Evolutionary conservation across 176 grass and related monocot species (phyloP).

Genomic region (Dendrocalamus sinicus): DNA sequence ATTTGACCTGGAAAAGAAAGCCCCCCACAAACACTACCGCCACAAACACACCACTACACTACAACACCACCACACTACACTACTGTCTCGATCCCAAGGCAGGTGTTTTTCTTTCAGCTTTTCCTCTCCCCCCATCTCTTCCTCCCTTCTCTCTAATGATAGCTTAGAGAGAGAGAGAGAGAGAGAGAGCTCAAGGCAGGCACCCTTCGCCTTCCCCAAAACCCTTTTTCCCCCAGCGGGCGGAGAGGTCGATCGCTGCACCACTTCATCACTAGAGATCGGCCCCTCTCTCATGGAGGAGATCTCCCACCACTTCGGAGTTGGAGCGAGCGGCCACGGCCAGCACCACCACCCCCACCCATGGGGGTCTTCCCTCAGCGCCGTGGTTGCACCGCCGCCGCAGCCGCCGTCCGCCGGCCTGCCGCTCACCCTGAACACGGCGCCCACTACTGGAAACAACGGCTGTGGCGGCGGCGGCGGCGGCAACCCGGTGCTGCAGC

Average conservation of each 20-base stretch:
- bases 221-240: conserved; percentile 56
- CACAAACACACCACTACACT: conserved; percentile 38
- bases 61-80: conserved; percentile 1
- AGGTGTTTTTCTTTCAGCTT: conserved; percentile 57
- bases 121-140: conserved; percentile 43
- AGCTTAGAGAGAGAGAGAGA: conserved; percentile 46
- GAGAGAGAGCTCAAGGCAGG: conserved; percentile 34
- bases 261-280: conserved; percentile 65
- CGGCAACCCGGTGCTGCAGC: conserved; percentile 49
- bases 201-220: conserved; percentile 29
- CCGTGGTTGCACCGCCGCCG: conserved; percentile 56
- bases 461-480: not conserved
- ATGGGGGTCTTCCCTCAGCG: conserved; percentile 54
- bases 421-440: conserved; percentile 61
- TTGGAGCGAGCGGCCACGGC: conserved; percentile 50
- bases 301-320: conserved; percentile 74
- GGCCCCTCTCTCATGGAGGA: conserved; percentile 65
- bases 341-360: conserved; percentile 52
- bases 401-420: conserved; percentile 25
- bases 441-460: conserved; percentile 9
- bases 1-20: conserved; percentile 86
- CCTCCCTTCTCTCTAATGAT: conserved; percentile 57
- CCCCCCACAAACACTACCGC: conserved; percentile 5
- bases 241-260: conserved; percentile 61
- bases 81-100: conserved; percentile 55